Evolutionary conservation across 192 early-diverging fungal species (phyloP).

Genomic region (Thamnidium elegans): DNA sequence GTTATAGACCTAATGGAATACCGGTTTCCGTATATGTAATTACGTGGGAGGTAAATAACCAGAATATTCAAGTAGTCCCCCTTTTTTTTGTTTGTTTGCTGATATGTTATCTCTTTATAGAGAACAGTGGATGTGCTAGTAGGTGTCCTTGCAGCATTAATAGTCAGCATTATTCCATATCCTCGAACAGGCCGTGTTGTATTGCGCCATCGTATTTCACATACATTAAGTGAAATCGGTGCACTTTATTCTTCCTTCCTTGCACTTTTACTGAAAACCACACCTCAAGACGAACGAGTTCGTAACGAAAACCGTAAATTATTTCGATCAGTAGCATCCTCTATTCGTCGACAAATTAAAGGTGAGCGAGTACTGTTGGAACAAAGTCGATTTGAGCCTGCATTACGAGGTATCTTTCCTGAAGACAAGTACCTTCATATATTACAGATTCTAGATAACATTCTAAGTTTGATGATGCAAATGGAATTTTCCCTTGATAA

Average conservation of each 20-base stretch:
- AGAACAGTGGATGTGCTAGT: slow-evolving; percentile 30
- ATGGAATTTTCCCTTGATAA: slow-evolving; percentile 32
- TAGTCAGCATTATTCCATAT: slow-evolving; percentile 34
- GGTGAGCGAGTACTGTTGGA: slow-evolving; percentile 34
- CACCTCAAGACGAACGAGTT: neutral
- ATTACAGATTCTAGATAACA: slow-evolving; percentile 36
- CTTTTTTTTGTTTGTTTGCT: neutral
- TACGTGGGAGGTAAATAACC: slow-evolving; percentile 15
- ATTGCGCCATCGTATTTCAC: slow-evolving; percentile 31
- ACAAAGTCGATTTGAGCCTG: slow-evolving; percentile 39
- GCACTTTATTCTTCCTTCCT: slow-evolving; percentile 37
- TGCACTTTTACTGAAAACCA: slow-evolving; percentile 28
- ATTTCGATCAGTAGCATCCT: slow-evolving; percentile 27
- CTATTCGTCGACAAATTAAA: slow-evolving; percentile 33
- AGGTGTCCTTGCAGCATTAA: slow-evolving; percentile 31
- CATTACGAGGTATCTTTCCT: slow-evolving; percentile 35
- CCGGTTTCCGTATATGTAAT: slow-evolving; percentile 18
- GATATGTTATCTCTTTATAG: slow-evolving; percentile 2
- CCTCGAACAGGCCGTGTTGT: slow-evolving; percentile 36
- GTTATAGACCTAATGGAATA: neutral
- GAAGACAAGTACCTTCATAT: slow-evolving; percentile 26
- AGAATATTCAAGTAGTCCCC: neutral
- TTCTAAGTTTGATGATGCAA: slow-evolving; percentile 31
- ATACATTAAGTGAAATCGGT: slow-evolving; percentile 33
- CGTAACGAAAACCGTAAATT: slow-evolving; percentile 18